Evolutionary conservation across 768 basidiomycete genomes (phyloP).

Genomic region (Rhodotorula taiwanensis): DNA sequence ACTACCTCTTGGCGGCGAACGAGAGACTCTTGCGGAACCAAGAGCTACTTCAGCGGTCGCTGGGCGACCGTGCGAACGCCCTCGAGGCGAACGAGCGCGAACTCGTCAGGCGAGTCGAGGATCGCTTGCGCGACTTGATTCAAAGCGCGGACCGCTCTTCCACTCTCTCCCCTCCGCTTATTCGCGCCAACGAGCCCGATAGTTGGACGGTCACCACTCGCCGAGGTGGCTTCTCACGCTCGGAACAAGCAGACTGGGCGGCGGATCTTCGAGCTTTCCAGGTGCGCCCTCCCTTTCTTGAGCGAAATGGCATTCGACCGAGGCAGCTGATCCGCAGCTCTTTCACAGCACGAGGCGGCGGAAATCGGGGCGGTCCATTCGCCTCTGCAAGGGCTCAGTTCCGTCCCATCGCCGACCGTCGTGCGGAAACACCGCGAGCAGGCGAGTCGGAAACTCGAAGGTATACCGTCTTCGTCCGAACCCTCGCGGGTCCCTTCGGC

Average conservation of each 20-base stretch:
- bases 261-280: no score
- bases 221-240: no score
- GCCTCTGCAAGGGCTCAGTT: no score
- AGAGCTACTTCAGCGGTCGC: neutral
- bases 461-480: neutral
- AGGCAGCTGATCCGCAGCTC: neutral
- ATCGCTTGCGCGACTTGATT: neutral
- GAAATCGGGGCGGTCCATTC: no score
- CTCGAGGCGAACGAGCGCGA: neutral
- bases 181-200: no score
- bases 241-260: no score
- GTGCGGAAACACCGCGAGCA: constrained; percentile 1
- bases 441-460: constrained; percentile 2
- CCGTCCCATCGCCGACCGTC: constrained; percentile 8
- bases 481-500: neutral
- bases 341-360: neutral
- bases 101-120: neutral
- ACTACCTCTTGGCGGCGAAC: neutral
- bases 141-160: neutral
- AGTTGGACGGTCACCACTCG: no score
- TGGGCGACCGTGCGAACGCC: no score
- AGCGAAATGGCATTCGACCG: no score
- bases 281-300: no score
- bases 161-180: no score
- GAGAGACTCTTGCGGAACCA: neutral